phyloP scores from a whole-genome alignment of 2,329 filamentous ascomycete species.

The Colletotrichum sp. region DNA sequence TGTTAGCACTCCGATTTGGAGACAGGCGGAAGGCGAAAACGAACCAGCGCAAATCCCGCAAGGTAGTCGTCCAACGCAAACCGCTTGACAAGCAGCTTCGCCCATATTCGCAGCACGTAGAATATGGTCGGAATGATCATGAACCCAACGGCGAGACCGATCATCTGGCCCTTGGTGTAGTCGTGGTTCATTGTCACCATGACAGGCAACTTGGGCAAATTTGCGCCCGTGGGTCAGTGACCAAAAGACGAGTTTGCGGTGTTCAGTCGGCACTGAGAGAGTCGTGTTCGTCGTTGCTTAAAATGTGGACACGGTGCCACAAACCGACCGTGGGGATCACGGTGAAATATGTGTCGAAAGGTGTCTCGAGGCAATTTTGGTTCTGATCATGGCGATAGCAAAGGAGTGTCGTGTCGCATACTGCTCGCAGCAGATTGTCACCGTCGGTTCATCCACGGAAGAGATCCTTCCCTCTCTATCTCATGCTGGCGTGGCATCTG shows the following conservation, averaged over 20 bases:
- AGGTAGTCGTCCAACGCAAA: constrained; percentile 20
- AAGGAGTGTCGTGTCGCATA: background rate
- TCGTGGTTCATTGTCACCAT: constrained; percentile 15
- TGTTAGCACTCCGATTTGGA: background rate
- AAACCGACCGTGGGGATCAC: background rate
- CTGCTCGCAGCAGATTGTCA: background rate
- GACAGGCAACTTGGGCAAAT: background rate
- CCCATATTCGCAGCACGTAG: constrained; percentile 15
- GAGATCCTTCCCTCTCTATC: background rate
- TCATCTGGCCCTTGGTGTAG: constrained; percentile 17
- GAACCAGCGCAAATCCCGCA: constrained; percentile 8
- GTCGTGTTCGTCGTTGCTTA: background rate
- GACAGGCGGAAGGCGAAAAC: background rate
- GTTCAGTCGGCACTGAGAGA: background rate
- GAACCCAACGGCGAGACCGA: constrained; percentile 16
- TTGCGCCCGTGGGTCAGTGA: background rate
- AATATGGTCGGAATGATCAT: constrained; percentile 16
- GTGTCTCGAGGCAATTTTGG: background rate
- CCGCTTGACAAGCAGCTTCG: constrained; percentile 17
- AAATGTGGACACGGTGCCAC: background rate
- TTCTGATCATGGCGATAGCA: background rate
- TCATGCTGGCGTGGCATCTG: background rate
- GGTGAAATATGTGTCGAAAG: background rate
- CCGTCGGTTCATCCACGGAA: background rate
- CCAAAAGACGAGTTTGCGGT: background rate